Percentiles rank a stretch among this genome's conserved stretches.
These are phyloP conservation scores for Cubamyces sp. DNA, from an alignment of 768 basidiomycete species.

Conservation along the genomic window DNA sequence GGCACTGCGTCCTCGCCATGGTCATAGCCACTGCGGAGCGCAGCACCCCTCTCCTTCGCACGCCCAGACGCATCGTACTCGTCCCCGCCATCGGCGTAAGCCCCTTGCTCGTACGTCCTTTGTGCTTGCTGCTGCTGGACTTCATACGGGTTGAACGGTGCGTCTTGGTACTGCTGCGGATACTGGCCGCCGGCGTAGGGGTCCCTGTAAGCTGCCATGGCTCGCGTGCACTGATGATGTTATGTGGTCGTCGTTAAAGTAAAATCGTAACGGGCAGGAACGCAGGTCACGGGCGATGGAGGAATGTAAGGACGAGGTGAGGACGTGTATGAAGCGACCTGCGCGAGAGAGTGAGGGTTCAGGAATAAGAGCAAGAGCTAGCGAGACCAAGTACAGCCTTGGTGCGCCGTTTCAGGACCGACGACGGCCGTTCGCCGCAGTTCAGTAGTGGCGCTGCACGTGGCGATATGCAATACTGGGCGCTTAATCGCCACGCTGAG, in stretches of 20 bases:
- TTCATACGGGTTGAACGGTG: conserved; percentile 51
- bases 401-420: conserved; percentile 7
- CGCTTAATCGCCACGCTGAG: too few relatives aligned
- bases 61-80: conserved; percentile 31
- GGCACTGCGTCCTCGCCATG: conserved; percentile 26
- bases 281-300: not conserved
- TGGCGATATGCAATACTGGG: not conserved
- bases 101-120: conserved; percentile 51
- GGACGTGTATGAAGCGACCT: conserved; percentile 20
- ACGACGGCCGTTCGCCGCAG: conserved; percentile 25
- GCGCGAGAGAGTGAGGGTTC: conserved; percentile 16
- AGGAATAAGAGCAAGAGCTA: conserved; percentile 7
- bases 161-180: conserved; percentile 35
- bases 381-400: conserved; percentile 25
- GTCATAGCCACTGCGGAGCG: conserved; percentile 26
- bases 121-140: conserved; percentile 49
- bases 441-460: conserved; percentile 11
- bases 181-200: conserved; percentile 44
- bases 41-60: conserved; percentile 22
- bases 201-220: conserved; percentile 53
- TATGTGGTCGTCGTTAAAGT: conserved; percentile 8
- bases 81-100: conserved; percentile 32
- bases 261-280: not conserved
- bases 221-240: not conserved
- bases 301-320: not conserved